Percentiles rank a stretch among this genome's conserved stretches.
Evolutionary conservation across 73 alveolate species (phyloP).

Genomic region (Effrenium voratum): DNA sequence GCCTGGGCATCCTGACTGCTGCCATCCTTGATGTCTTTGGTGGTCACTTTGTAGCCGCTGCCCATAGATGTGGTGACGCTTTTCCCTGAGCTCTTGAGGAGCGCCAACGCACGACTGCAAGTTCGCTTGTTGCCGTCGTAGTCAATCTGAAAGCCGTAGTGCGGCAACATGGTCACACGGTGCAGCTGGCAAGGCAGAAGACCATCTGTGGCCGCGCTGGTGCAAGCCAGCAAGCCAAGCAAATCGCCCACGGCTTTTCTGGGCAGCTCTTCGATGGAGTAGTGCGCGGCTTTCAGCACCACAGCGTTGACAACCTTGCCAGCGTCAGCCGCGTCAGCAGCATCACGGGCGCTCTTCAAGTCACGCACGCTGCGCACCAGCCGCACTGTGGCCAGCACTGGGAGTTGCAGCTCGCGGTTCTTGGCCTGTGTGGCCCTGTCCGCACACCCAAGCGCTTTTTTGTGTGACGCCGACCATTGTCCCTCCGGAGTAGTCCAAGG

Average conservation of each 20-base stretch:
- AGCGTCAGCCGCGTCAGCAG: not conserved
- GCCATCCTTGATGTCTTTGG: not conserved
- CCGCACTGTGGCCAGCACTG: not conserved
- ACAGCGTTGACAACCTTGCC: conserved; percentile 1
- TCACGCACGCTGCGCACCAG: not conserved
- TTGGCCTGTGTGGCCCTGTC: not conserved
- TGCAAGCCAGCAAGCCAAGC: not conserved
- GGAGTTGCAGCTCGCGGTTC: not conserved
- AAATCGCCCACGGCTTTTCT: not conserved
- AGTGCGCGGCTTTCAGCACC: not conserved
- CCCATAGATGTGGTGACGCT: not conserved
- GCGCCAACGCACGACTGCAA: not conserved
- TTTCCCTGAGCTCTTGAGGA: not conserved
- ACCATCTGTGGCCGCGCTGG: not conserved
- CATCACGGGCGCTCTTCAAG: not conserved
- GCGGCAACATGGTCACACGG: not conserved
- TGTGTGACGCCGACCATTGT: not conserved
- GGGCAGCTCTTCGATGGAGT: not conserved
- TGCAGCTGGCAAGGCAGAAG: conserved; percentile 5
- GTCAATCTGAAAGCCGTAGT: not conserved
- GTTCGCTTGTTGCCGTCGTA: not conserved
- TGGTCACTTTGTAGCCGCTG: not conserved
- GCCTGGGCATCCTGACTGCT: no score
- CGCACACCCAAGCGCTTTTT: not conserved
- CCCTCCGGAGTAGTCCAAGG: not conserved